Conservation (phyloP, 768 basidiomycete genomes). For the Rickenella mellea region DNA sequence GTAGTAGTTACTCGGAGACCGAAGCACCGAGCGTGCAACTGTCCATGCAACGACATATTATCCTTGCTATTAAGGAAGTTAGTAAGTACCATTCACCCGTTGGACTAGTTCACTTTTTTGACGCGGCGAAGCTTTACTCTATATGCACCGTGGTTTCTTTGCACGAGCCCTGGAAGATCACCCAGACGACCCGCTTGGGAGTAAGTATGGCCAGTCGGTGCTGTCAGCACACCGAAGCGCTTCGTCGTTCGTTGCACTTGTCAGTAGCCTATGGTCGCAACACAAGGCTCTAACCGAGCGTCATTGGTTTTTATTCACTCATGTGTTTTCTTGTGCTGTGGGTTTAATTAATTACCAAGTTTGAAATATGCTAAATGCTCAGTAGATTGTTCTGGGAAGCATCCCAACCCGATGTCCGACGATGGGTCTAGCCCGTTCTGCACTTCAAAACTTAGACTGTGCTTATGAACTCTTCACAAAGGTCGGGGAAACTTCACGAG, state of each 20-base stretch:
- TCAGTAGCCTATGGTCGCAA: conserved; percentile 55
- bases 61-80: conserved; percentile 62
- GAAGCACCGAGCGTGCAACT: conserved; percentile 44
- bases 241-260: conserved; percentile 56
- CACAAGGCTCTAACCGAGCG: conserved; percentile 58
- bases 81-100: conserved; percentile 26
- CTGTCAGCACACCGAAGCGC: conserved; percentile 63
- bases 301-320: conserved; percentile 66
- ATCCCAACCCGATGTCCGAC: conserved; percentile 53
- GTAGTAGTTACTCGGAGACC: conserved; percentile 21
- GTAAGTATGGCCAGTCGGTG: conserved; percentile 60
- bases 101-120: background rate
- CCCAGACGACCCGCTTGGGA: conserved; percentile 55
- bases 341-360: conserved; percentile 13
- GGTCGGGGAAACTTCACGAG: conserved; percentile 42
- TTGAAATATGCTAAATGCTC: conserved; percentile 2
- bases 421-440: conserved; percentile 57
- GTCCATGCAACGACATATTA: conserved; percentile 58
- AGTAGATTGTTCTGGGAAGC: conserved; percentile 58
- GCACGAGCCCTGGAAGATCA: conserved; percentile 58
- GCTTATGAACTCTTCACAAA: conserved; percentile 48
- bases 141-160: conserved; percentile 70
- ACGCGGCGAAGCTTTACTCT: conserved; percentile 42
- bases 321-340: conserved; percentile 66
- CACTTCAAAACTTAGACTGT: conserved; percentile 57